Percentiles rank a stretch among this genome's conserved stretches.
Conservation (phyloP, 2,329 filamentous ascomycete species). For the Venturia pyrina region DNA sequence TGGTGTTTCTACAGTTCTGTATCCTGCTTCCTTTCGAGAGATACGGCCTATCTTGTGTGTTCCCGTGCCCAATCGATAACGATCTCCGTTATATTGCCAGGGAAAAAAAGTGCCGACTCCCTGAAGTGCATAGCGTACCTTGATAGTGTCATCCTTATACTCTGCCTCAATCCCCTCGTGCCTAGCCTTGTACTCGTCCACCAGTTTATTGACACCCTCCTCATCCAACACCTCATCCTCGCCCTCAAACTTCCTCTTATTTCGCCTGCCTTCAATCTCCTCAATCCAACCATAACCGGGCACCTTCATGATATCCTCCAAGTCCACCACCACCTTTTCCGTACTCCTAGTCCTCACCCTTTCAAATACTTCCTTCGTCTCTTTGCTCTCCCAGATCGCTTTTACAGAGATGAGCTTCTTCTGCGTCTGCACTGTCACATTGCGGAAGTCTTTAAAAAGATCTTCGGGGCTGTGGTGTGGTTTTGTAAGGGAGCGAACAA, state of each 20-base stretch:
- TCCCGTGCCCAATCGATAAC: no score
- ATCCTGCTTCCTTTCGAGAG: no score
- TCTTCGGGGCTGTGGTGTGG: neutral
- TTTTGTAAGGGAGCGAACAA: neutral
- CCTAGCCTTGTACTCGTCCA: neutral
- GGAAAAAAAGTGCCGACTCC: neutral
- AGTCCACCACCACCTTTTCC: neutral
- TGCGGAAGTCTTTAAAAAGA: conserved; percentile 4
- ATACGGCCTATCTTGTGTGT: no score
- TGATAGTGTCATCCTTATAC: neutral
- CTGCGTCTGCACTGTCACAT: neutral
- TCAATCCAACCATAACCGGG: conserved; percentile 12
- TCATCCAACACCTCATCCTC: conserved; percentile 5
- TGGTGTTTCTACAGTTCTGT: neutral
- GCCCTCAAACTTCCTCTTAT: neutral
- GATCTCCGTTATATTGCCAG: no score
- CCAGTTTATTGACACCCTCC: neutral
- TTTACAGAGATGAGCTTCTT: conserved; percentile 7
- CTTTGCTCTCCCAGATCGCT: neutral
- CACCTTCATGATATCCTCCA: neutral
- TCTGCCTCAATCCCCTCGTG: neutral
- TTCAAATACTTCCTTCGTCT: neutral
- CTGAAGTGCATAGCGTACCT: neutral
- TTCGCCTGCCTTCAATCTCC: conserved; percentile 8
- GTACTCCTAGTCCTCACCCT: neutral